These are phyloP conservation scores for Umbelopsis sp. DNA, from an alignment of 192 early-diverging fungal species.

Conservation along the genomic window DNA sequence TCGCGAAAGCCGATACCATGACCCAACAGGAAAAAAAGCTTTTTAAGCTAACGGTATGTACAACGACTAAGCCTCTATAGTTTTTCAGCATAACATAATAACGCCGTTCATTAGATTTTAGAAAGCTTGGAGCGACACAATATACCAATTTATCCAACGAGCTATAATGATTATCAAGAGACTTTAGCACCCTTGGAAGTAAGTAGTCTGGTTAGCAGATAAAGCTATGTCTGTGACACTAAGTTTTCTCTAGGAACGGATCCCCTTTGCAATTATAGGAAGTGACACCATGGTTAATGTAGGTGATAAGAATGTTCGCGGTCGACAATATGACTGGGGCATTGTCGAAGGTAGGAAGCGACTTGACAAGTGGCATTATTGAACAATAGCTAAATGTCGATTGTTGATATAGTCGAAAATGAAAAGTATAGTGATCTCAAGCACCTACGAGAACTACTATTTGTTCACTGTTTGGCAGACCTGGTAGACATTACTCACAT, in stretches of 20 bases:
- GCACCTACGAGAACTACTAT: constrained; percentile 81
- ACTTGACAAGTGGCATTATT: neutral
- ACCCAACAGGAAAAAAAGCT: constrained; percentile 61
- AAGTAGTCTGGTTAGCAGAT: neutral
- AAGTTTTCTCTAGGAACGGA: constrained; percentile 50
- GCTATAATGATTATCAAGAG: constrained; percentile 74
- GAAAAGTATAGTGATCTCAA: constrained; percentile 95
- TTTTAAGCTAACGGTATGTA: constrained; percentile 69
- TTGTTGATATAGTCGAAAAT: constrained; percentile 72
- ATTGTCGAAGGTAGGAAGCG: constrained; percentile 62
- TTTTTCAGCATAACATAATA: too few relatives aligned
- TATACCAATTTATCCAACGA: constrained; percentile 73
- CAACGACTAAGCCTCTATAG: neutral
- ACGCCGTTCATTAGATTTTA: constrained; percentile 48
- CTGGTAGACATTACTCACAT: constrained; percentile 80
- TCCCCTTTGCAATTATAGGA: constrained; percentile 86
- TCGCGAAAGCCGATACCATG: constrained; percentile 81
- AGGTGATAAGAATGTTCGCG: constrained; percentile 65
- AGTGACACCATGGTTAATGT: constrained; percentile 69
- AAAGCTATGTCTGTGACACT: neutral
- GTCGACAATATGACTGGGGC: constrained; percentile 81
- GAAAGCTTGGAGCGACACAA: constrained; percentile 65
- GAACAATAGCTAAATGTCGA: neutral
- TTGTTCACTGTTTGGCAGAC: constrained; percentile 72
- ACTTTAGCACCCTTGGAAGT: constrained; percentile 64